Evolutionary conservation across 306 rosid genomes (phyloP).

Genomic region (Albizia julibrissin): DNA sequence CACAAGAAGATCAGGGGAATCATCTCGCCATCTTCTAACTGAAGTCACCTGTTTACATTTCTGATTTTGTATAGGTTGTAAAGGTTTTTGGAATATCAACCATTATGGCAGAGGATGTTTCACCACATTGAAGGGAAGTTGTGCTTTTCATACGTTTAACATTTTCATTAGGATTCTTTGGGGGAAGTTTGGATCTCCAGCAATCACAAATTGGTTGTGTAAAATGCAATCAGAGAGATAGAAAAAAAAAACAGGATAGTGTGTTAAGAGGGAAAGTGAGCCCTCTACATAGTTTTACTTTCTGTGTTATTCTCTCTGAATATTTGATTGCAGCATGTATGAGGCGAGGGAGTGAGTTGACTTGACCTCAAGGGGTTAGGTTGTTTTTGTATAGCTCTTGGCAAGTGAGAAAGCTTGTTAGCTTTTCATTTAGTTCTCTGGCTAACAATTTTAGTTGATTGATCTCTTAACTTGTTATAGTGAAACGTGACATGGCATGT

Average conservation of each 20-base stretch:
- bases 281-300: neutral
- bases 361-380: slow-evolving; percentile 28
- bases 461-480: neutral
- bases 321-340: neutral
- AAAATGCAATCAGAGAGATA: neutral
- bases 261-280: neutral
- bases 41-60: slow-evolving; percentile 25
- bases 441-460: neutral
- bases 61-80: slow-evolving; percentile 60
- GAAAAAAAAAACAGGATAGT: neutral
- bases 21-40: slow-evolving; percentile 36
- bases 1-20: slow-evolving; percentile 20
- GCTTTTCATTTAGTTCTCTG: slow-evolving; percentile 15
- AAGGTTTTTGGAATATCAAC: slow-evolving; percentile 40
- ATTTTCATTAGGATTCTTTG: slow-evolving; percentile 23
- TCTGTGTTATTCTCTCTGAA: neutral
- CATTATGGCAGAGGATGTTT: slow-evolving; percentile 31
- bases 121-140: slow-evolving; percentile 26
- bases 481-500: neutral
- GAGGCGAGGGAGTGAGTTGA: slow-evolving; percentile 23
- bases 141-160: slow-evolving; percentile 23
- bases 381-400: slow-evolving; percentile 33
- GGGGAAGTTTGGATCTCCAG: neutral
- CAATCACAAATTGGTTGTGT: neutral
- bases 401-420: slow-evolving; percentile 11